Base-by-base conservation (phyloP, 257 asterid genomes). In the Nicotiana noctiflora region DNA sequence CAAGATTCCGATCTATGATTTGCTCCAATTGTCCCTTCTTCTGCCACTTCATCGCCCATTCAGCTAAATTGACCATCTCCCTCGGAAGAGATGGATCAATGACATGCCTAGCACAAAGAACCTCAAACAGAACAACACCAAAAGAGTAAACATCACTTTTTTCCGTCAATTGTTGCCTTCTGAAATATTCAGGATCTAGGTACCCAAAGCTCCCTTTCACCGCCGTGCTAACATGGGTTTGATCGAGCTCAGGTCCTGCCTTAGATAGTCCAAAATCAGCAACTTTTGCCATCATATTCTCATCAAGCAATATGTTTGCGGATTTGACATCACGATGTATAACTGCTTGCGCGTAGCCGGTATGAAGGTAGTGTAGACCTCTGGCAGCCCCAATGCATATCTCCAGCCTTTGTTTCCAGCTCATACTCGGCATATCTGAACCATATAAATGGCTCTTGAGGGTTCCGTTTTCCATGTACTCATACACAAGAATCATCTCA, bases 41-140 rank as follows among this genome's bases (percentile, higher is more conserved):
- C 85, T 90, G 94, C 89, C 94, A 90, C 80, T 81, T 84, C 90
- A 90, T 86, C 1, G 92, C 94, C 94, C 92, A 90, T 75, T 90
- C 92, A 0, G 92, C 94, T 51, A 90, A 59, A 81, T 90, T 90
- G 3, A 89, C 91, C 90, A 79, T 88, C 55, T 90, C 94, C 64
- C 91, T 53, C 0, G 91, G 88, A 44, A 90, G 91, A 8, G 92
- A 79, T 0, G 91, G 92, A 52, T 90, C 90, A 0, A 90, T 86
- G 76, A 88, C 92, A 1, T 89, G 91, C 85, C 94, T 81, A 3
- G 94, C 90, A 17, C 92, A 90, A 25, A 90, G 87, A 81, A 89
- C 94, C 49, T 90, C 94, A 27, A 89, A 87, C 80, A 90, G 77
- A 60, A 90, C 94, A 3, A 90, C 92, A 6, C 92, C 92, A 37